Evolutionary conservation across 805 yeast genomes (phyloP), one percentile per base, ranked within the genome.

Genomic region (Ogataea allantospora): DNA sequence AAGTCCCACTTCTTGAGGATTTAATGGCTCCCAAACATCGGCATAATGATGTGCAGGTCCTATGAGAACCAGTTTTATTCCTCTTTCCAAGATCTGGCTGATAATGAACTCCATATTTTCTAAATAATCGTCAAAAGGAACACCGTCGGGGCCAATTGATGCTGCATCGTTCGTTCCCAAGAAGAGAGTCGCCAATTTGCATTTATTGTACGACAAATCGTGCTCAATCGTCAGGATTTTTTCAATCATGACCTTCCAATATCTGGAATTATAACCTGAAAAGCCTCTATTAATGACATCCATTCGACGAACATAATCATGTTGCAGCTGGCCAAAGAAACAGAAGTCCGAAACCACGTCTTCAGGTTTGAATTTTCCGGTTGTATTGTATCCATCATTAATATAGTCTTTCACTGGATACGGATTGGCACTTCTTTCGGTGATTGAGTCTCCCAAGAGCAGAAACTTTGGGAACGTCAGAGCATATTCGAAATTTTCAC

Each of bases 81-180:
- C 70, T 33, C 68, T 55, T 1, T 53, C 52, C 15, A 55, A 43
- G 14, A 73, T 62, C 39, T 64, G 34, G 7, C 61, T 49, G 9
- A 77, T 64, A 50, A 85, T 51, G 14, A 46, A 46, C 15, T 47
- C 54, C 44, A 73, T 62, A 52, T 86, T 87, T n/a, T 56, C 61
- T 19, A 58, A 38, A 53, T 62, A 84, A 43, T 73, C 66, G 1
- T 57, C 69, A 7, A 77, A 31, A 2, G 74, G 72, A 6, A 83
- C 85, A 50, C 75, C 82, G n/a, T 59, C 60, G 3, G 74, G 76
- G 2, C 59, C 67, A 1, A 57, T 48, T 2, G 50, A 30, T 2
- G 72, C 69, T 0, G 83, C 70, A 56, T 88, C 96, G 53, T 88
- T 88, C 11, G 95, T 72, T 4, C 96, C 96, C 51, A 85, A 75